Evolutionary conservation across 2,329 filamentous ascomycete genomes (phyloP), one percentile per base, ranked within the genome.

Genomic region (Tolypocladium album): DNA sequence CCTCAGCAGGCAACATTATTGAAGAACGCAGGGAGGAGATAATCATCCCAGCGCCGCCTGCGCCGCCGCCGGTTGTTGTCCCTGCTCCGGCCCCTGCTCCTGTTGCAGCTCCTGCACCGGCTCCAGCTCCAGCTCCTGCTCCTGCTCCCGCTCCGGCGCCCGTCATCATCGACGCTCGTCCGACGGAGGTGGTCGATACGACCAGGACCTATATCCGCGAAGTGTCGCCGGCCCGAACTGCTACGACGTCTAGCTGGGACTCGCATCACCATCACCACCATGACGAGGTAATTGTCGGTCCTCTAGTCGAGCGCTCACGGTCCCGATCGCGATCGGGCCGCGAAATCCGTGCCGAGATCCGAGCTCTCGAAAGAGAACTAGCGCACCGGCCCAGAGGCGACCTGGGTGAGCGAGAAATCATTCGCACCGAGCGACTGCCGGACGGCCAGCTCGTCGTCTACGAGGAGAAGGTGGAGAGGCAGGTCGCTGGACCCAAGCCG

Each of bases 271-370:
- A 71, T 61, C 67, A 70, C 43, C 62, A 68, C 42, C 67, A 71
- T 52, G 64, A 67, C n/a, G 64, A 69, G 24, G 60, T 68, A 17
- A 63, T 67, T 20, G 67, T 67, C 7, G 67, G 67, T 2, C 68
- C 70, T 1, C 60, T 70, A 3, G 69, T 79, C 11, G 67, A 82
- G 4, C 67, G 75, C 8, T 72, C 78, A 53, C 77, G 70, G 24
- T 78, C 75, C 6, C 72, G 72, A 1, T 78, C 77, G 2, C 75
- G 75, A 62, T 70, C 75, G 8, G 83, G 87, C 50, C 80, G 84
- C 22, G 86, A 90, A 12, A 86, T 94, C 65, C 82, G 85, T 56
- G 80, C 85, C 39, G 89, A 94, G 69, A 90, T 92, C 61, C 82
- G 82, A 15, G 82, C 82, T 1, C 78, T 93, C 1, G 89, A 93